These are phyloP conservation scores for Danielia oregonensis DNA, from an alignment of 805 yeast species.

Conservation along the genomic window DNA sequence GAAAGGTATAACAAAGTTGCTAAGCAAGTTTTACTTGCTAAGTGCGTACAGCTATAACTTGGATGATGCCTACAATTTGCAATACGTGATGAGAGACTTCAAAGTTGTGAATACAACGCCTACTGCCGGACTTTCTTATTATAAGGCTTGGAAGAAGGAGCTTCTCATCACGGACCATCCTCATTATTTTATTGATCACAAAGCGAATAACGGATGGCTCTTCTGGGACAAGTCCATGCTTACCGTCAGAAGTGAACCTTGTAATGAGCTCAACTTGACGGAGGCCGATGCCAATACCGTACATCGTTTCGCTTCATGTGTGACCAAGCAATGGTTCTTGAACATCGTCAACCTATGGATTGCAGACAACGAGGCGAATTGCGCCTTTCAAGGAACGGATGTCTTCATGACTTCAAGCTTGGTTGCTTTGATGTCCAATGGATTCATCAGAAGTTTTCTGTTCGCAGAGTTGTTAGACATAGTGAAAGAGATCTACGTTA, in stretches of 20 bases:
- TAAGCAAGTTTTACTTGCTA: slow-evolving; percentile 40
- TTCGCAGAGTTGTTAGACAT: slow-evolving; percentile 52
- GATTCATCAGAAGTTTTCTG: slow-evolving; percentile 37
- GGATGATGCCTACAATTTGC: slow-evolving; percentile 38
- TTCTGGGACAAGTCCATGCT: slow-evolving; percentile 64
- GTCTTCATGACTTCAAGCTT: slow-evolving; percentile 55
- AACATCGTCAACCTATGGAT: slow-evolving; percentile 48
- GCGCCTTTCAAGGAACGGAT: slow-evolving; percentile 62
- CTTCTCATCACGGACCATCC: slow-evolving; percentile 47
- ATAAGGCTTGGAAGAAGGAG: slow-evolving; percentile 45
- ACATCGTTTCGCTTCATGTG: slow-evolving; percentile 35
- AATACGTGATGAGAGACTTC: slow-evolving; percentile 30
- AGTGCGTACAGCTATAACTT: slow-evolving; percentile 48
- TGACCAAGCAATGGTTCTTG: slow-evolving; percentile 59
- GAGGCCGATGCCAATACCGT: slow-evolving; percentile 43
- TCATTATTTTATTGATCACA: slow-evolving; percentile 54
- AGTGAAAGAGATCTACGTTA: slow-evolving; percentile 48
- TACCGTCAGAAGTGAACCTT: slow-evolving; percentile 39
- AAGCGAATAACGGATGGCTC: slow-evolving; percentile 60
- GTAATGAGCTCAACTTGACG: slow-evolving; percentile 27
- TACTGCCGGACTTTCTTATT: slow-evolving; percentile 31
- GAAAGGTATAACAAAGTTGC: slow-evolving; percentile 49
- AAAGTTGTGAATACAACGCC: slow-evolving; percentile 42
- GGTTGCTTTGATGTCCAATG: slow-evolving; percentile 46
- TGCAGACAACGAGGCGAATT: slow-evolving; percentile 65